These are phyloP conservation scores for Gracilaria caudata DNA, from an alignment of 23 red algal genomes.

Conservation along the genomic window DNA sequence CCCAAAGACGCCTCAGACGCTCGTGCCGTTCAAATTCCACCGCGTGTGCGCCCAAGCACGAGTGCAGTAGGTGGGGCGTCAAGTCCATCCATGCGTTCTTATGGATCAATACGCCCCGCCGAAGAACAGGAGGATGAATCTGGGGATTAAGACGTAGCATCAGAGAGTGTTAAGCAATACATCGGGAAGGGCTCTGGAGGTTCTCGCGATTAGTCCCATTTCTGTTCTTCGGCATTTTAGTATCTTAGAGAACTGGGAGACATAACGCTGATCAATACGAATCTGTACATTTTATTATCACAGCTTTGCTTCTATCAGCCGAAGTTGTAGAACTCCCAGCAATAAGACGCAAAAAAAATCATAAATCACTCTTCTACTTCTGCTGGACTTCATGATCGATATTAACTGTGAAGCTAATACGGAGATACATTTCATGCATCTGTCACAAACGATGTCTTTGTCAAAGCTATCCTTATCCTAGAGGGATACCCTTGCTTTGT, in stretches of 20 bases:
- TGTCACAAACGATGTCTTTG: background rate
- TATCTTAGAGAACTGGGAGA: background rate
- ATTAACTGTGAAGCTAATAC: background rate
- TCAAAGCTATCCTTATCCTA: too few relatives aligned
- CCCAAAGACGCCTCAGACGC: slow-evolving; percentile 59
- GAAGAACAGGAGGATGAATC: background rate
- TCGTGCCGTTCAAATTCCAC: slow-evolving; percentile 24
- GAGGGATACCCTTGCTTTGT: too few relatives aligned
- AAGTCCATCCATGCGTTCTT: background rate
- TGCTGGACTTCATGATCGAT: background rate
- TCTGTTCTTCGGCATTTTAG: background rate
- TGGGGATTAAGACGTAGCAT: background rate
- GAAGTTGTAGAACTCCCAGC: background rate
- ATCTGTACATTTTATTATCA: background rate
- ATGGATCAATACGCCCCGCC: slow-evolving; percentile 17
- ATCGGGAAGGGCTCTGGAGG: background rate
- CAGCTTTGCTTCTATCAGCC: background rate
- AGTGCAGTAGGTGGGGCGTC: background rate
- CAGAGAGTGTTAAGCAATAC: background rate
- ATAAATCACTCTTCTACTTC: background rate
- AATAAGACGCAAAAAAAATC: background rate
- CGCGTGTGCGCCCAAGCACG: background rate
- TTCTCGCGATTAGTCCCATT: background rate
- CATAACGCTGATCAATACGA: background rate
- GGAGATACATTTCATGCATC: background rate